phyloP scores from a whole-genome alignment of 805 yeast genomes.

The Candida anglica region DNA sequence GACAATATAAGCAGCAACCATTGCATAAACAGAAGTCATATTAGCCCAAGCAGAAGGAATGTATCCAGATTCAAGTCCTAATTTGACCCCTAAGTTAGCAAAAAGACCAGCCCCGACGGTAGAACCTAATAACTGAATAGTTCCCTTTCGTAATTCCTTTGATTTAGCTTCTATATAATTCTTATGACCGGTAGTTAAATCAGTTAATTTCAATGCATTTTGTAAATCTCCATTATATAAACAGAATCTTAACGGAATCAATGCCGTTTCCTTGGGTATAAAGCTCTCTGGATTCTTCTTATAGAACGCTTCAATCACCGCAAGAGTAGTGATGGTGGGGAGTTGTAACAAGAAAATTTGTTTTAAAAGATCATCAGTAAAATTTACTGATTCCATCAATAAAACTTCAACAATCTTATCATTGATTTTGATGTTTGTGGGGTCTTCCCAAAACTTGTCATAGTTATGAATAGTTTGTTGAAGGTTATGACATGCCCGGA shows the following conservation, averaged over 20 bases:
- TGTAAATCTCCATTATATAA: slow-evolving; percentile 55
- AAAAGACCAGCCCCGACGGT: slow-evolving; percentile 31
- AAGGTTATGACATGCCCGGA: slow-evolving; percentile 18
- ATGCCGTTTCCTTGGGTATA: slow-evolving; percentile 39
- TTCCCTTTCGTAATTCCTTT: slow-evolving; percentile 26
- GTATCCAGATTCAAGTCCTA: slow-evolving; percentile 34
- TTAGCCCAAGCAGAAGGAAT: slow-evolving; percentile 35
- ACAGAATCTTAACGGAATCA: slow-evolving; percentile 63
- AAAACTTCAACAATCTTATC: slow-evolving; percentile 18
- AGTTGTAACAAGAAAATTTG: slow-evolving; percentile 28
- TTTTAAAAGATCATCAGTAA: slow-evolving; percentile 21
- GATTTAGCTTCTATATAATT: slow-evolving; percentile 40
- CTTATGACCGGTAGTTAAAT: slow-evolving; percentile 55
- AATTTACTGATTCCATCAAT: slow-evolving; percentile 11
- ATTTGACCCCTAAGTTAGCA: slow-evolving; percentile 40
- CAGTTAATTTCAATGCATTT: slow-evolving; percentile 54
- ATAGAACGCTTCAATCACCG: slow-evolving; percentile 22
- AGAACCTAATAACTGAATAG: slow-evolving; percentile 25
- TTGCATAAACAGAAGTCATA: slow-evolving; percentile 44
- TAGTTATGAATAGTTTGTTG: slow-evolving; percentile 13
- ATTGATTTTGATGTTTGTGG: slow-evolving; percentile 16
- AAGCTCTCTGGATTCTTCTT: slow-evolving; percentile 17
- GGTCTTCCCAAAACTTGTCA: slow-evolving; percentile 20
- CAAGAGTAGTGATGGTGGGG: slow-evolving; percentile 26
- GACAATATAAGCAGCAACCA: slow-evolving; percentile 35